Evolutionary conservation across 139 green algal genomes (phyloP).

Genomic region (Zygnema cylindricum): DNA sequence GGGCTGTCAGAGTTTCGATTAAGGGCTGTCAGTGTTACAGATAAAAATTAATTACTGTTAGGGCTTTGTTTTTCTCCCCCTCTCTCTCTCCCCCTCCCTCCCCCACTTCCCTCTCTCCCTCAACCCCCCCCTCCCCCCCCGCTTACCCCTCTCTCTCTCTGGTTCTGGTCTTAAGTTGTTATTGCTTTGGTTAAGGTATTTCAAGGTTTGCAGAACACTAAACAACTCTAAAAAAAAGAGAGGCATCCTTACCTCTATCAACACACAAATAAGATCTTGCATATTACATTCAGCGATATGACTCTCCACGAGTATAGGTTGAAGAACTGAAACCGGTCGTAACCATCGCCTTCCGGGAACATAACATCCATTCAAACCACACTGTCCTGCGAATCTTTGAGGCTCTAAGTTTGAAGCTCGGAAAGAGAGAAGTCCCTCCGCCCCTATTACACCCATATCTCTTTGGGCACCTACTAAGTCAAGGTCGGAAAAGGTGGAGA

Average conservation of each 20-base stretch:
- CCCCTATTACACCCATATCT: conserved; percentile 19
- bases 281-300: conserved; percentile 11
- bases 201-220: too few species aligned
- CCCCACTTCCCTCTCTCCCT: too few species aligned
- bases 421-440: conserved; percentile 52
- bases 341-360: conserved; percentile 38
- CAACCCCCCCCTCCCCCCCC: too few species aligned
- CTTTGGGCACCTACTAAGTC: background rate
- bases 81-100: too few species aligned
- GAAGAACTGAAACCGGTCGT: conserved; percentile 24
- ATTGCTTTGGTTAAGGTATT: too few species aligned
- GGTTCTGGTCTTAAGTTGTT: too few species aligned
- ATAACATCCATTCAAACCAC: conserved; percentile 21
- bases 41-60: too few species aligned
- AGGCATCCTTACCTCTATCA: conserved; percentile 39
- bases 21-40: too few species aligned
- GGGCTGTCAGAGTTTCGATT: too few species aligned
- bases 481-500: background rate
- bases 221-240: background rate
- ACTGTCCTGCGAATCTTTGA: conserved; percentile 31
- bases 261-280: conserved; percentile 33
- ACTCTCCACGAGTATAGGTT: conserved; percentile 44
- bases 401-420: conserved; percentile 35
- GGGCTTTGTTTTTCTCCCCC: too few species aligned
- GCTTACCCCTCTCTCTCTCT: too few species aligned